Evolutionary conservation across 257 asterid genomes (phyloP).

Genomic region (Solanum virginianum): DNA sequence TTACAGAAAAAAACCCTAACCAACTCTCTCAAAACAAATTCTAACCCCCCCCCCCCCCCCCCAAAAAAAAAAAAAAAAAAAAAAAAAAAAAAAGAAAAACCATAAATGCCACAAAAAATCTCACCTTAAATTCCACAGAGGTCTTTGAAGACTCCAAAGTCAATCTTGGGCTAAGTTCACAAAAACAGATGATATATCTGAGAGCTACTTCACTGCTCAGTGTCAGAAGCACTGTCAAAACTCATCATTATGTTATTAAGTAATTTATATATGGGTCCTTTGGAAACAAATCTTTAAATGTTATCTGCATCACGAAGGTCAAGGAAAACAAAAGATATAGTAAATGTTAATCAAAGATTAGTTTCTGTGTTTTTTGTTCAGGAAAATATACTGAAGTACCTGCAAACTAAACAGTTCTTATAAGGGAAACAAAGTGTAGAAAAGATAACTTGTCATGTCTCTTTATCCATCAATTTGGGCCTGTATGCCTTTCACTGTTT

Average conservation of each 20-base stretch:
- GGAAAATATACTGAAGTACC: too few species aligned
- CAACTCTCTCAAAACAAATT: not conserved
- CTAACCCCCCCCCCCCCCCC: too few species aligned
- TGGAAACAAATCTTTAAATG: too few species aligned
- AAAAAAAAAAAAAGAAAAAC: too few species aligned
- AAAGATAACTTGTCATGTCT: not conserved
- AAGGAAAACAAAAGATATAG: too few species aligned
- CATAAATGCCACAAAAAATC: not conserved
- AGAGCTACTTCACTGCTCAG: too few species aligned
- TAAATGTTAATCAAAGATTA: too few species aligned
- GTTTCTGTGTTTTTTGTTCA: too few species aligned
- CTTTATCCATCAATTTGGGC: not conserved
- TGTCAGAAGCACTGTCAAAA: too few species aligned
- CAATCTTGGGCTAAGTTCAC: slow-evolving; percentile 77
- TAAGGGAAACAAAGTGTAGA: slow-evolving; percentile 9
- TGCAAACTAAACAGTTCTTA: slow-evolving; percentile 3
- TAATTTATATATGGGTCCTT: too few species aligned
- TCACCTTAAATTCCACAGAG: slow-evolving; percentile 77
- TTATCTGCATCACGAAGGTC: not conserved
- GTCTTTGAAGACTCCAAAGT: slow-evolving; percentile 56
- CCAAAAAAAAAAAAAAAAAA: too few species aligned
- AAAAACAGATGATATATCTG: slow-evolving; percentile 32
- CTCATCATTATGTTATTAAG: too few species aligned
- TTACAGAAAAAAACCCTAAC: not conserved
- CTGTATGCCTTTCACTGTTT: slow-evolving; percentile 35